Evolutionary conservation across 2,329 filamentous ascomycete species (phyloP).

Genomic region (Xylaria sp.): DNA sequence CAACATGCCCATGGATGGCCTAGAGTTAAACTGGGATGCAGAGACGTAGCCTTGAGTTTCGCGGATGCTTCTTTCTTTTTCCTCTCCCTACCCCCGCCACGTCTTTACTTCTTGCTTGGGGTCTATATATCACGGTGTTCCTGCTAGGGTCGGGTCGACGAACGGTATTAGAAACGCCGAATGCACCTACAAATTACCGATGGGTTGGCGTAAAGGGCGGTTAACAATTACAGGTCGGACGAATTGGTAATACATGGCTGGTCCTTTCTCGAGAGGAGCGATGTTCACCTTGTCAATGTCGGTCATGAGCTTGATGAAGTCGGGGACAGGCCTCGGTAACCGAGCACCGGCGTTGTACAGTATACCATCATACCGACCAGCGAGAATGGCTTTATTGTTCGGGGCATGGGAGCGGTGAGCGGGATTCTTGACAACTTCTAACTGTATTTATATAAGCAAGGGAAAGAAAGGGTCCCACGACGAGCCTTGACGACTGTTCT

Average conservation of each 20-base stretch:
- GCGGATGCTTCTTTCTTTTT: not conserved
- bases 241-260: constrained; percentile 5
- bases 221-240: not conserved
- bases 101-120: not conserved
- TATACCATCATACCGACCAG: not conserved
- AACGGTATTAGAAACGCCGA: not conserved
- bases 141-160: constrained; percentile 3
- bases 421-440: not conserved
- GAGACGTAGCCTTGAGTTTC: constrained; percentile 35
- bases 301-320: constrained; percentile 12
- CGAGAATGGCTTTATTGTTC: not conserved
- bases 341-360: constrained; percentile 19
- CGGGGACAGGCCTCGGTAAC: constrained; percentile 12
- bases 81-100: not conserved
- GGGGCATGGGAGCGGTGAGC: not conserved
- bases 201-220: constrained; percentile 10
- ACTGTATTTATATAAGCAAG: constrained; percentile 22
- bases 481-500: constrained; percentile 12
- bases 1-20: constrained; percentile 67
- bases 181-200: constrained; percentile 11
- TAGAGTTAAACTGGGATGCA: constrained; percentile 65
- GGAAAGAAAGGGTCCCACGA: not conserved
- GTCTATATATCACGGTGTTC: not conserved
- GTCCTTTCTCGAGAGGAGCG: not conserved
- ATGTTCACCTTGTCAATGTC: constrained; percentile 2